phyloP scores from a whole-genome alignment of 1,284 basidiomycete genomes.

The Sanghuangporus baumii region DNA sequence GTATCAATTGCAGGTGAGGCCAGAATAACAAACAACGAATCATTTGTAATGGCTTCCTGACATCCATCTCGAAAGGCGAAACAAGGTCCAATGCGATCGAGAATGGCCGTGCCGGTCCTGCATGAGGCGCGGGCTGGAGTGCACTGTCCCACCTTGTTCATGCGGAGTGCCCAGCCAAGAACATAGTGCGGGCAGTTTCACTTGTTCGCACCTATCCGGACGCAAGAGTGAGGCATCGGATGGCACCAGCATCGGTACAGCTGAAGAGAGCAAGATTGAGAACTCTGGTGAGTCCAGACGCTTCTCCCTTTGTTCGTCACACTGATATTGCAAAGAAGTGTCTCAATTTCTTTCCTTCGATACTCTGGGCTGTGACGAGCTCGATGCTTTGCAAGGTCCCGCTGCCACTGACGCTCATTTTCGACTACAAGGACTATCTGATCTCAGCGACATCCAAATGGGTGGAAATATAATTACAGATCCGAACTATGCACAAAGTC shows the following conservation, averaged over 20 bases:
- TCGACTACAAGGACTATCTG: background rate
- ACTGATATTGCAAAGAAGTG: background rate
- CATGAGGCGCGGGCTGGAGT: slow-evolving; percentile 41
- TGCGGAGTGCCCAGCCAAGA: slow-evolving; percentile 1
- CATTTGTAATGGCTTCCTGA: background rate
- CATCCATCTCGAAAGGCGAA: background rate
- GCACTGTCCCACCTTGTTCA: slow-evolving; percentile 40
- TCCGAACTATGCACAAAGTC: background rate
- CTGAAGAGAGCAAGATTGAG: background rate
- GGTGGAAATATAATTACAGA: background rate
- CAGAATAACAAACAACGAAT: slow-evolving; percentile 10
- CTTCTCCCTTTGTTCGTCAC: no score
- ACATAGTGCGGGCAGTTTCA: slow-evolving; percentile 14
- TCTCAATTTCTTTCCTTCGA: background rate
- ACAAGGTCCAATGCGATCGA: slow-evolving; percentile 53
- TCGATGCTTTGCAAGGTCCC: background rate
- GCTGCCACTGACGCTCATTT: background rate
- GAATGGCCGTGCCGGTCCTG: slow-evolving; percentile 48
- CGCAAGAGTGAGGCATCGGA: background rate
- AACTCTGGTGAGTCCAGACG: background rate
- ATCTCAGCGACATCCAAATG: background rate
- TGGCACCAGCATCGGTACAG: no score
- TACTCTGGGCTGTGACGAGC: background rate
- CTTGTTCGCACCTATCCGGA: slow-evolving; percentile 8
- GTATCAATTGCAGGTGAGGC: slow-evolving; percentile 47